Conservation (phyloP, 306 rosid species). For the Dryas octopetala region DNA sequence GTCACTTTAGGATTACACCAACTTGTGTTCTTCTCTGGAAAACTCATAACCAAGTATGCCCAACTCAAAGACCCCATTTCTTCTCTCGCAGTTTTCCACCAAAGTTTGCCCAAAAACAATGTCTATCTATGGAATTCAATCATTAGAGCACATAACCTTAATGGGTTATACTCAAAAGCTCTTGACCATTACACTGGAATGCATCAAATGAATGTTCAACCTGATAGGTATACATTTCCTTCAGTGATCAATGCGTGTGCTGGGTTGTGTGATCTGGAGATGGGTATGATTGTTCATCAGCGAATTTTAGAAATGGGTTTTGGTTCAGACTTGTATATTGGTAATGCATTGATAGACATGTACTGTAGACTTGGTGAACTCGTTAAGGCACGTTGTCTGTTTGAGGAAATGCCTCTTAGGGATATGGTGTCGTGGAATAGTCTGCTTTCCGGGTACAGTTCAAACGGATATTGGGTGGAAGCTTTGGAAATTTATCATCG, state of each 20-base stretch:
- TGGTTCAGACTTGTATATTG: constrained; percentile 30
- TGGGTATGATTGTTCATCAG: constrained; percentile 24
- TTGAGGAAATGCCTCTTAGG: constrained; percentile 34
- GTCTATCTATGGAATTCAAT: constrained; percentile 37
- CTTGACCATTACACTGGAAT: constrained; percentile 31
- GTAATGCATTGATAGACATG: constrained; percentile 39
- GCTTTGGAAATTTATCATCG: constrained; percentile 29
- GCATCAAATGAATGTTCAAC: constrained; percentile 22
- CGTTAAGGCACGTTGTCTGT: constrained; percentile 25
- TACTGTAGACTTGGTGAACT: constrained; percentile 30
- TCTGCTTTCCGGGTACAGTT: constrained; percentile 42
- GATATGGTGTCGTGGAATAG: constrained; percentile 38
- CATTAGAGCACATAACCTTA: constrained; percentile 33
- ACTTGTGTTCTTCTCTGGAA: constrained; percentile 29
- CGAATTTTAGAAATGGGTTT: constrained; percentile 24
- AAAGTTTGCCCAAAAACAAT: constrained; percentile 23
- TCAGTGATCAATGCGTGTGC: constrained; percentile 42
- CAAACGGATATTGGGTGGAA: constrained; percentile 36
- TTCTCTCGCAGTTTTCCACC: constrained; percentile 31
- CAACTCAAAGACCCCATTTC: constrained; percentile 31
- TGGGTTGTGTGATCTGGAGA: constrained; percentile 21
- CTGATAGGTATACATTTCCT: constrained; percentile 40
- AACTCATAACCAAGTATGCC: constrained; percentile 36
- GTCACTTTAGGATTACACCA: constrained; percentile 24
- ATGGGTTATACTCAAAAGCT: constrained; percentile 28